These are phyloP conservation scores for Calocera viscosa DNA, from an alignment of 768 basidiomycete species.

Conservation along the genomic window DNA sequence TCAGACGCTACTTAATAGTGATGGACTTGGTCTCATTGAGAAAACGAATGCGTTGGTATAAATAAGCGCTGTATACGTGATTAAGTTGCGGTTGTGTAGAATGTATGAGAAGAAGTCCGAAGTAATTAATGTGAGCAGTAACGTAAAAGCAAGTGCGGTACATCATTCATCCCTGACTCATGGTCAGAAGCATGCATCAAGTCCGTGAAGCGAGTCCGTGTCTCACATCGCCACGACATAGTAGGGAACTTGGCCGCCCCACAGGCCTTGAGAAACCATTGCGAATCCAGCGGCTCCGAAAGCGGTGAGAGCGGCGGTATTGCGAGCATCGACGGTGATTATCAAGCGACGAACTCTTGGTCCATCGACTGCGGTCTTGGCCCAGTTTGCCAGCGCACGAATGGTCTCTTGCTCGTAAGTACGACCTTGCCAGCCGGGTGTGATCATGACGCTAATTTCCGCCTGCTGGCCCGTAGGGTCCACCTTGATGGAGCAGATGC, in stretches of 20 bases:
- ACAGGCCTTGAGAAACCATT: neutral
- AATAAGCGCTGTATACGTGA: no score
- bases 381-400: conserved; percentile 1
- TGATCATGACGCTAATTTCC: neutral
- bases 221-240: conserved; percentile 5
- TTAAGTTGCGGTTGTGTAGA: no score
- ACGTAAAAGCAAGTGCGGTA: no score
- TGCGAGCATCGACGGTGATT: conserved; percentile 3
- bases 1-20: no score
- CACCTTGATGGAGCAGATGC: neutral
- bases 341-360: neutral
- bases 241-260: neutral
- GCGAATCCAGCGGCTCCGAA: neutral
- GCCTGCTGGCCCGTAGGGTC: neutral
- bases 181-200: neutral
- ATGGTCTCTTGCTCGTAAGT: conserved; percentile 3
- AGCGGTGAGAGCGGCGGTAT: neutral
- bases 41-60: no score
- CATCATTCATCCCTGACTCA: neutral
- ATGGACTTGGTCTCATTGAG: no score
- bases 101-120: no score
- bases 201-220: neutral
- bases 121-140: no score
- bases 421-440: neutral
- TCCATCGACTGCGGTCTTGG: neutral